A percentile compares a stretch with the other conserved stretches of the same genome.
Conservation (phyloP, 768 basidiomycete species). For the Lactifluus volemus region DNA sequence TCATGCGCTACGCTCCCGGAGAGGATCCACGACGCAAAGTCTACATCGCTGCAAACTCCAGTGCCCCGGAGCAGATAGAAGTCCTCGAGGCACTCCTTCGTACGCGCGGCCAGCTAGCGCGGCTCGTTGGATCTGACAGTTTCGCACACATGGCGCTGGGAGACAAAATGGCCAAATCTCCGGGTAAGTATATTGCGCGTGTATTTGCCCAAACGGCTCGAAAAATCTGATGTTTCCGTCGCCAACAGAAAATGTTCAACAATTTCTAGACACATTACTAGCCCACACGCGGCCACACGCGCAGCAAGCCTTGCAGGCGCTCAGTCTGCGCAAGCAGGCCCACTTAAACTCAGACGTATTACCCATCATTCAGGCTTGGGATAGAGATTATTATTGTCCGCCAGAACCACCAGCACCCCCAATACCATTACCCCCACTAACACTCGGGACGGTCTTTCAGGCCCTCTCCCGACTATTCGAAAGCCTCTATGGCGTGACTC, state of each 20-base stretch:
- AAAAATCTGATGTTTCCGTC: not conserved
- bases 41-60: conserved; percentile 76
- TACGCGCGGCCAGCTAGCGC: conserved; percentile 75
- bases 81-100: conserved; percentile 68
- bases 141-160: conserved; percentile 81
- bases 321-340: conserved; percentile 63
- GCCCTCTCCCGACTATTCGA: conserved; percentile 86
- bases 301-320: conserved; percentile 56
- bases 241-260: conserved; percentile 68
- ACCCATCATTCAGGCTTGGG: conserved; percentile 87
- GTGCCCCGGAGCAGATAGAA: conserved; percentile 63
- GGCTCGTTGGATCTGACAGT: conserved; percentile 74
- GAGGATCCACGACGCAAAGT: conserved; percentile 77
- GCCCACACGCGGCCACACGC: conserved; percentile 76
- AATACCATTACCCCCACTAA: conserved; percentile 62
- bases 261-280: conserved; percentile 77
- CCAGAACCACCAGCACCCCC: conserved; percentile 70
- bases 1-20: conserved; percentile 79
- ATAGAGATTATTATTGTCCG: conserved; percentile 88
- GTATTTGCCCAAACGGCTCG: not conserved
- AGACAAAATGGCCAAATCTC: conserved; percentile 97
- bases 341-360: conserved; percentile 50
- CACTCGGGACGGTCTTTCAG: conserved; percentile 86
- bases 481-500: conserved; percentile 77
- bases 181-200: conserved; percentile 42